Evolutionary conservation across 441 rosid genomes (phyloP), one percentile per base, ranked within the genome.

Genomic region (Rhodomyrtus psidioides): DNA sequence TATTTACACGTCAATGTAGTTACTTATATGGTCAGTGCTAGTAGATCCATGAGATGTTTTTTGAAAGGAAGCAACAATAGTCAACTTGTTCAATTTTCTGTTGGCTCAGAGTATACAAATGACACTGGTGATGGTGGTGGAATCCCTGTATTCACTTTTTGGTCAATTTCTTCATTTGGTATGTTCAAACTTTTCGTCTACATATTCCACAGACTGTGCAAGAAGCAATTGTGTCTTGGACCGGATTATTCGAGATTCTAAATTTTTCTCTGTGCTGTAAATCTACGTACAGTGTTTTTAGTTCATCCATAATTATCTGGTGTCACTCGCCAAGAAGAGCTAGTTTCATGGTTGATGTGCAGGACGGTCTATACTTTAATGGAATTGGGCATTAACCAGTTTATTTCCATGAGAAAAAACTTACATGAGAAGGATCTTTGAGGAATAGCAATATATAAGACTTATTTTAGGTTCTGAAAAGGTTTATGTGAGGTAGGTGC

Each of bases 121-220:
- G 98, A 96, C 82, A 84, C 82, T 81, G 97, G 97, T 86, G 98
- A 96, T 86, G 94, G 98, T 46, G 93, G 93, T 34, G 98, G 95
- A 57, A 87, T 93, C 86, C 94, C 94, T 7, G 97, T 95, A 84
- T 96, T 91, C 87, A 83, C 88, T 82, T 94, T 95, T 91, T 91
- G 84, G 92, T 90, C 98, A 75, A 81, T 95, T 79, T 85, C 94
- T 84, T 89, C 87, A 76, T 92, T 93, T 81, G 98, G 99, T 97
- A 95, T 81, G 89, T 85, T 60, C 60, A 27, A 84, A 83, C 27
- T 74, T 12, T 42, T 23, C 1, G 10, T 86, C 83, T 87, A 44
- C 75, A 44, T 60, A 58, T 83, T 34, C 53, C 85, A 7, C 44
- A 55, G 53, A 49, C 56, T 44, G 9, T 53, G 34, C 10, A 12